Evolutionary conservation across 257 asterid genomes (phyloP).

Genomic region (Ilex asprella): DNA sequence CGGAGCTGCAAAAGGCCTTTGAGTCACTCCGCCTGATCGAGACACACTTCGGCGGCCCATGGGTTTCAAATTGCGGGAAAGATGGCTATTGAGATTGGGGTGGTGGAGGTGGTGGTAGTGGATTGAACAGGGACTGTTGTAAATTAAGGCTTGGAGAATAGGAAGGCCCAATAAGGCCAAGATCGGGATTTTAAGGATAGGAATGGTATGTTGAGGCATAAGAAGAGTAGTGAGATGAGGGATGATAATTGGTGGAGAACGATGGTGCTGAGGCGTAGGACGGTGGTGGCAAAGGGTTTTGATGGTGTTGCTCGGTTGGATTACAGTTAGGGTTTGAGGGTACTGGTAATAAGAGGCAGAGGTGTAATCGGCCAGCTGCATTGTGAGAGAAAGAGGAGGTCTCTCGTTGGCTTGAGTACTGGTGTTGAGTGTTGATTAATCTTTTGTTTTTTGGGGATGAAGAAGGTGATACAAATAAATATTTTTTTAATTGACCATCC

Average conservation of each 20-base stretch:
- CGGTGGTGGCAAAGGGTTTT: constrained; percentile 25
- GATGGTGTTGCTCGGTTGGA: constrained; percentile 20
- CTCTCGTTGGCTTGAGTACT: too few relatives aligned
- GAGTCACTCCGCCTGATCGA: constrained; percentile 71
- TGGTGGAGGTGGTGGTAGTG: constrained; percentile 19
- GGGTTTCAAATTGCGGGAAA: constrained; percentile 32
- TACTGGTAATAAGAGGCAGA: constrained; percentile 35
- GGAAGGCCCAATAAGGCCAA: constrained; percentile 46
- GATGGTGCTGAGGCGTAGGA: constrained; percentile 59
- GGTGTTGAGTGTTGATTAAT: too few relatives aligned
- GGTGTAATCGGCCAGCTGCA: constrained; percentile 63
- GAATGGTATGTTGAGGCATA: constrained; percentile 23
- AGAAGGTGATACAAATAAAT: too few relatives aligned
- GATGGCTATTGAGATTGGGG: constrained; percentile 26
- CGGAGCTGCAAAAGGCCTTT: constrained; percentile 78
- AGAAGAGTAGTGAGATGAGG: constrained; percentile 37
- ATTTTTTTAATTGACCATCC: too few relatives aligned
- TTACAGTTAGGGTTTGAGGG: constrained; percentile 25
- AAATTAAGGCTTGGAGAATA: constrained; percentile 16
- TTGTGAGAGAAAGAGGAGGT: constrained; percentile 5
- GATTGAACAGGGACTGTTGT: constrained; percentile 3
- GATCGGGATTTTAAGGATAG: constrained; percentile 44
- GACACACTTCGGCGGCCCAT: constrained; percentile 40
- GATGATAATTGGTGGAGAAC: constrained; percentile 48
- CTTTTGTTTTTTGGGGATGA: too few relatives aligned